Evolutionary conservation across 2,329 filamentous ascomycete species (phyloP).

Genomic region (Talaromyces verruculosus): DNA sequence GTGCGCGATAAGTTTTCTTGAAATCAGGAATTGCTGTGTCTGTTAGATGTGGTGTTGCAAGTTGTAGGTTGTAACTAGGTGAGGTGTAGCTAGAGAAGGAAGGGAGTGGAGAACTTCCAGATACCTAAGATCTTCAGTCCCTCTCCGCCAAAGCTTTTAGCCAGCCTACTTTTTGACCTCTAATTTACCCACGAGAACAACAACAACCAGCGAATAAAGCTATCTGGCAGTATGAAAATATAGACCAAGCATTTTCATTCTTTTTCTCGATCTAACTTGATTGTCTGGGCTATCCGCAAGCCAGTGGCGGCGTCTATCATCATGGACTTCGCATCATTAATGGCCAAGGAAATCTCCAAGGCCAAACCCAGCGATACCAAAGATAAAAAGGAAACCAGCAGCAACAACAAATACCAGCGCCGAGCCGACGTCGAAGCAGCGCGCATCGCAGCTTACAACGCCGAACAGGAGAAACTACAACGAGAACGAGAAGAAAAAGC

Average conservation of each 20-base stretch:
- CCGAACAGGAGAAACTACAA: slow-evolving; percentile 75
- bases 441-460: slow-evolving; percentile 74
- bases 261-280: too few species aligned
- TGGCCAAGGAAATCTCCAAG: slow-evolving; percentile 90
- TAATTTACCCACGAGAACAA: not conserved
- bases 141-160: slow-evolving; percentile 1
- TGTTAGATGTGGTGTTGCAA: not conserved
- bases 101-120: not conserved
- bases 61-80: not conserved
- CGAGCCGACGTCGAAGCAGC: slow-evolving; percentile 83
- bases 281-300: too few species aligned
- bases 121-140: slow-evolving; percentile 8
- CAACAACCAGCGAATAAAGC: not conserved
- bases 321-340: slow-evolving; percentile 95
- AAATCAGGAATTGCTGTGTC: too few species aligned
- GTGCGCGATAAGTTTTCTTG: too few species aligned
- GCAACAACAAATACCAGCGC: slow-evolving; percentile 73
- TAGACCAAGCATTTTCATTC: not conserved
- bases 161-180: not conserved
- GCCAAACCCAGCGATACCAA: slow-evolving; percentile 55
- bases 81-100: not conserved
- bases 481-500: slow-evolving; percentile 67
- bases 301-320: slow-evolving; percentile 27
- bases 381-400: slow-evolving; percentile 25
- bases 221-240: not conserved